Evolutionary conservation across 345 rosid genomes (phyloP).

Genomic region (Gossypium ekmanianum): DNA sequence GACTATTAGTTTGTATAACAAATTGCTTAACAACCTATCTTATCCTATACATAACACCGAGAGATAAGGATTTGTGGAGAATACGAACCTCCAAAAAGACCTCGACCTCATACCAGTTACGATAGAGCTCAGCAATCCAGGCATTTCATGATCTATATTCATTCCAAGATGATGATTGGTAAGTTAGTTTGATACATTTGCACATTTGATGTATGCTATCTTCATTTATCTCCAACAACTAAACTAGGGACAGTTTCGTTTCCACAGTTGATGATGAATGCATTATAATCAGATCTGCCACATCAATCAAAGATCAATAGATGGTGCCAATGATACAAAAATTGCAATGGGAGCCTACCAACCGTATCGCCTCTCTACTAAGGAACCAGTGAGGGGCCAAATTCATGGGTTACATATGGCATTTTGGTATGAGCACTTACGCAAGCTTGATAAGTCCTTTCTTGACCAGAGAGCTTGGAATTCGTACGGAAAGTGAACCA

Average conservation of each 20-base stretch:
- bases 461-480: conserved; percentile 7
- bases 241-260: background rate
- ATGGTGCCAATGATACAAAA: conserved; percentile 8
- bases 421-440: conserved; percentile 12
- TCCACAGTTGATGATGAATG: conserved; percentile 5
- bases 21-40: too few species aligned
- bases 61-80: background rate
- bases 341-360: conserved; percentile 12
- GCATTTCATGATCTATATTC: conserved; percentile 38
- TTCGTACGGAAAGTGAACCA: conserved; percentile 1
- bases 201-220: background rate
- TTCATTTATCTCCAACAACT: background rate
- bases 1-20: too few species aligned
- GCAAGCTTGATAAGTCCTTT: conserved; percentile 9
- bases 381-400: background rate
- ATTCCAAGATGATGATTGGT: conserved; percentile 61
- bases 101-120: background rate
- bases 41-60: background rate
- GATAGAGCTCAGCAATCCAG: background rate
- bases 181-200: conserved; percentile 6
- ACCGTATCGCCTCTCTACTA: background rate
- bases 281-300: conserved; percentile 11
- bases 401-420: conserved; percentile 5
- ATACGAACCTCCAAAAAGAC: background rate
- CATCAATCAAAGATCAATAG: conserved; percentile 16